These are phyloP conservation scores for Pythium pyrilobum DNA, from an alignment of 352 stramenopile genomes.

Conservation along the genomic window DNA sequence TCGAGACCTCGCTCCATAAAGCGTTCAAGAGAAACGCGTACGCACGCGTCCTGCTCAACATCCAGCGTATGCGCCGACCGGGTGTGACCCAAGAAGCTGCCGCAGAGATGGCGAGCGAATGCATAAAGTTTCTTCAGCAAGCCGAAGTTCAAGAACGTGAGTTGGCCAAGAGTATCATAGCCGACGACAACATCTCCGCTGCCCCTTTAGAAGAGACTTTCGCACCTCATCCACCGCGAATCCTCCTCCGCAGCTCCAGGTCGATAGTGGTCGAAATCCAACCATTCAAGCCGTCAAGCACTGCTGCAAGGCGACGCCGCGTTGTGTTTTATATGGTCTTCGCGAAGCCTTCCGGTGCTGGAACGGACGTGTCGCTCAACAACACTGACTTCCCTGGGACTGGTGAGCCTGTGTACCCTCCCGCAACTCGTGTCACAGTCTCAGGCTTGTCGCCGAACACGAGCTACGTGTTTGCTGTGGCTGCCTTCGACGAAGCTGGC, in stretches of 20 bases:
- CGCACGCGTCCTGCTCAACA: constrained; percentile 32
- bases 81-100: constrained; percentile 16
- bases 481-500: constrained; percentile 60
- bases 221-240: constrained; percentile 34
- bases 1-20: constrained; percentile 29
- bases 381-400: constrained; percentile 65
- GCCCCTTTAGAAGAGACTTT: neutral
- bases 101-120: constrained; percentile 24
- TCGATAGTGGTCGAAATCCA: constrained; percentile 47
- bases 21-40: constrained; percentile 59
- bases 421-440: constrained; percentile 29
- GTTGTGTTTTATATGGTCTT: constrained; percentile 79
- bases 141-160: constrained; percentile 39
- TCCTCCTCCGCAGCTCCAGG: constrained; percentile 49
- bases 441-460: constrained; percentile 57
- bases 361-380: constrained; percentile 73
- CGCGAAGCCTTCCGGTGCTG: constrained; percentile 56
- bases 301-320: constrained; percentile 20
- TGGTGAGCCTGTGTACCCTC: constrained; percentile 35
- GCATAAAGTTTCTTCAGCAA: constrained; percentile 36
- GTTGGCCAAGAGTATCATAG: too few relatives aligned
- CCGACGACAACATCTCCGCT: too few relatives aligned
- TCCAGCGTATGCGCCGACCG: constrained; percentile 29
- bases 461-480: constrained; percentile 80
- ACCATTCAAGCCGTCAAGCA: constrained; percentile 24